These are phyloP conservation scores for Vigna reflexopilosa DNA, from an alignment of 306 rosid species.

Conservation along the genomic window DNA sequence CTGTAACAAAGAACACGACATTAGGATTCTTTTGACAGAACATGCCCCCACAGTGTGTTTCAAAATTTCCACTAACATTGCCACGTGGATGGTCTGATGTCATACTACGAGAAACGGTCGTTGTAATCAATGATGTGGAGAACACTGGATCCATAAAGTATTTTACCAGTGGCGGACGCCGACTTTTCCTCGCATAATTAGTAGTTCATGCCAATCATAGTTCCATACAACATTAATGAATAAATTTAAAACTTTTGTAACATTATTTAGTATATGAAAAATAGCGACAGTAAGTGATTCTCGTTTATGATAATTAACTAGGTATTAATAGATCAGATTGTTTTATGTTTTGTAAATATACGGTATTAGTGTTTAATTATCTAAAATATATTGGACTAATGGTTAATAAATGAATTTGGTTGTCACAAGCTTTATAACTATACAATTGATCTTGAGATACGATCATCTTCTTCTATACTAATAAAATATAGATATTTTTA, in stretches of 20 bases:
- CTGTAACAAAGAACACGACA: background rate
- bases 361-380: too few relatives aligned
- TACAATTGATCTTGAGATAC: too few relatives aligned
- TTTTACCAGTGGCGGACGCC: background rate
- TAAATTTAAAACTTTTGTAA: background rate
- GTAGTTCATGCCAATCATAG: background rate
- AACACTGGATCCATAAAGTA: background rate
- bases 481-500: too few relatives aligned
- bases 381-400: too few relatives aligned
- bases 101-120: background rate
- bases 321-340: too few relatives aligned
- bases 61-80: background rate
- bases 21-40: background rate
- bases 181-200: slow-evolving; percentile 8
- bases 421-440: too few relatives aligned
- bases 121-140: background rate
- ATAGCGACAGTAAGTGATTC: too few relatives aligned
- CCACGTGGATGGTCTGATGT: slow-evolving; percentile 12
- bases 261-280: too few relatives aligned
- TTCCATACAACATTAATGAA: background rate
- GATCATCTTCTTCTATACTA: too few relatives aligned
- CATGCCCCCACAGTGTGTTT: background rate
- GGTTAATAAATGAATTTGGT: too few relatives aligned
- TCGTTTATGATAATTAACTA: too few relatives aligned
- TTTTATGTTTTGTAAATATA: too few relatives aligned